These are phyloP conservation scores for Nigrospora osmanthi DNA, from an alignment of 2,329 filamentous ascomycete species.

Conservation along the genomic window DNA sequence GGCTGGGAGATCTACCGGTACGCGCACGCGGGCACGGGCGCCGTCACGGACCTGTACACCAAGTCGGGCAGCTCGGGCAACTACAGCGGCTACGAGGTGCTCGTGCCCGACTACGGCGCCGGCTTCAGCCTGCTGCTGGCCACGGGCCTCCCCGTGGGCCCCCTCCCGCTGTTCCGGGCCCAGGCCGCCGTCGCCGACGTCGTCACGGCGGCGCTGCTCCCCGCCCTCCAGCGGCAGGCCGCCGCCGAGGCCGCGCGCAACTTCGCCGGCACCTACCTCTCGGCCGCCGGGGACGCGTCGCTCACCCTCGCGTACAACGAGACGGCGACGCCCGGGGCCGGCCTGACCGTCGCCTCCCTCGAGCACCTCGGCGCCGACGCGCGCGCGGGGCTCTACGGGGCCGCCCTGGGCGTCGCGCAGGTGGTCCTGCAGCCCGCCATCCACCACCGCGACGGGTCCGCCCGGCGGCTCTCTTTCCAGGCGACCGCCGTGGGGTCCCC, in stretches of 20 bases:
- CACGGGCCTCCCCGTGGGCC: background rate
- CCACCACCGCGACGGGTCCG: background rate
- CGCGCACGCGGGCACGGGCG: slow-evolving; percentile 8
- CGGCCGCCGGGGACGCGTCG: background rate
- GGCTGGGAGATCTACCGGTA: slow-evolving; percentile 30
- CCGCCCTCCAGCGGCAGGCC: slow-evolving; percentile 17
- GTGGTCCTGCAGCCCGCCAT: slow-evolving; percentile 8
- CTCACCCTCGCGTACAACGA: slow-evolving; percentile 12
- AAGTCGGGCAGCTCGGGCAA: slow-evolving; percentile 21
- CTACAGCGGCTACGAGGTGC: slow-evolving; percentile 22
- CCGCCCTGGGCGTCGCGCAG: background rate
- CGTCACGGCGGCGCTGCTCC: slow-evolving; percentile 15
- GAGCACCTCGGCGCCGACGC: slow-evolving; percentile 5
- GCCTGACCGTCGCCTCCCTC: slow-evolving; percentile 11
- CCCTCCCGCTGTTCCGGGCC: slow-evolving; percentile 6
- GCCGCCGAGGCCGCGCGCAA: slow-evolving; percentile 13
- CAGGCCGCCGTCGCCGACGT: slow-evolving; percentile 15
- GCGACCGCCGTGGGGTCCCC: slow-evolving; percentile 6
- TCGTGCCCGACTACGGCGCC: slow-evolving; percentile 24
- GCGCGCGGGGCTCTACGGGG: background rate
- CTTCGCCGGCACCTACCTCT: slow-evolving; percentile 17
- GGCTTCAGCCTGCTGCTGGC: slow-evolving; percentile 25
- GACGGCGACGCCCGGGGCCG: slow-evolving; percentile 8
- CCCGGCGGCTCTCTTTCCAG: slow-evolving; percentile 7
- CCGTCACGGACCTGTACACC: slow-evolving; percentile 25